Percentiles rank a stretch among this genome's conserved stretches.
Evolutionary conservation across 768 basidiomycete species (phyloP).

Genomic region (Tephrocybe rancida): DNA sequence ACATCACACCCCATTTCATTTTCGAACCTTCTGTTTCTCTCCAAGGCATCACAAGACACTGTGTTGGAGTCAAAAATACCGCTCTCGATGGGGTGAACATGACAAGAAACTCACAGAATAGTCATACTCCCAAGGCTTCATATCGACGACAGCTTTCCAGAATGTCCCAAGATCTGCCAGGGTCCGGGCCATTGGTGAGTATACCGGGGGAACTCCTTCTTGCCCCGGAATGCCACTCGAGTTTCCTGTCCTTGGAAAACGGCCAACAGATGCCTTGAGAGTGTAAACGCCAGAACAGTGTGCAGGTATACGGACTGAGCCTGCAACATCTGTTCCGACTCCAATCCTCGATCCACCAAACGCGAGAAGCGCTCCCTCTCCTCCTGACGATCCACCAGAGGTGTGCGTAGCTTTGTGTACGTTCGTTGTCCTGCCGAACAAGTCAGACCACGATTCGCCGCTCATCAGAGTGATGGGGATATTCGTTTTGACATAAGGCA

Average conservation of each 20-base stretch:
- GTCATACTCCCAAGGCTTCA: constrained; percentile 70
- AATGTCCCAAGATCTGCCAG: constrained; percentile 64
- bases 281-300: constrained; percentile 67
- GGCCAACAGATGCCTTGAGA: constrained; percentile 51
- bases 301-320: constrained; percentile 66
- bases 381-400: constrained; percentile 71
- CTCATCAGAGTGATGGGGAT: constrained; percentile 60
- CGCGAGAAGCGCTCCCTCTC: constrained; percentile 66
- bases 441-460: constrained; percentile 57
- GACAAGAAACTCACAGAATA: constrained; percentile 36
- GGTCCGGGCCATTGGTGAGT: constrained; percentile 63
- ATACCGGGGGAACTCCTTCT: constrained; percentile 56
- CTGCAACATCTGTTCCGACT: constrained; percentile 71
- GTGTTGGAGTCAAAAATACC: constrained; percentile 5
- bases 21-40: constrained; percentile 20
- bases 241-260: constrained; percentile 51
- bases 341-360: constrained; percentile 62
- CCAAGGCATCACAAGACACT: constrained; percentile 41
- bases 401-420: constrained; percentile 57
- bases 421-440: constrained; percentile 63
- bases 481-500: constrained; percentile 72
- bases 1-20: constrained; percentile 60
- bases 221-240: constrained; percentile 53
- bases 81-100: constrained; percentile 19
- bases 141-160: constrained; percentile 61